A percentile compares a stretch with the other conserved stretches of the same genome.
Evolutionary conservation across 1,284 basidiomycete genomes (phyloP).

Genomic region (Ustilago bromivora): DNA sequence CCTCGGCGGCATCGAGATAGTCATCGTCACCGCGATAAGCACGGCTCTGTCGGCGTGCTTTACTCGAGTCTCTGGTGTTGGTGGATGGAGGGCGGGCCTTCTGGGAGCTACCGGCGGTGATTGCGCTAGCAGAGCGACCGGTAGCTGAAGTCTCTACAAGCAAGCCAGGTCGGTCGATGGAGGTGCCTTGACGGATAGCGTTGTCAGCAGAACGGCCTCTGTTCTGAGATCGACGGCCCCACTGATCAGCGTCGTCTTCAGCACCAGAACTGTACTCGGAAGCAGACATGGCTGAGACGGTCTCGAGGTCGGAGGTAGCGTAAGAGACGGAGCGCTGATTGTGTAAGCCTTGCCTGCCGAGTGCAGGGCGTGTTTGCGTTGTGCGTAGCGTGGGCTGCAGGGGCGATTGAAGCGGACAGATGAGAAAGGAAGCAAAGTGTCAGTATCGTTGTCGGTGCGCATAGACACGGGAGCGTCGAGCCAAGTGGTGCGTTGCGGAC

Average conservation of each 20-base stretch:
- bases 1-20: conserved; percentile 44
- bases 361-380: conserved; percentile 31
- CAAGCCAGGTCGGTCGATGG: conserved; percentile 30
- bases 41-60: conserved; percentile 38
- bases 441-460: background rate
- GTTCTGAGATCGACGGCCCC: conserved; percentile 20
- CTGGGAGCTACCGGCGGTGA: conserved; percentile 20
- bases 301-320: conserved; percentile 58
- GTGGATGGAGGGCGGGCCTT: conserved; percentile 38
- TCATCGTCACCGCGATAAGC: conserved; percentile 36
- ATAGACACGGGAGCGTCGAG: too few relatives aligned
- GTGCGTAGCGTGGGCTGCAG: conserved; percentile 18
- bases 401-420: background rate
- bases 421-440: background rate
- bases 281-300: conserved; percentile 51
- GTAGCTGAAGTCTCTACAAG: conserved; percentile 32
- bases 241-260: conserved; percentile 48
- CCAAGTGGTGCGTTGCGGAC: background rate
- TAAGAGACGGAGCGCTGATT: conserved; percentile 54
- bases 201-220: conserved; percentile 35
- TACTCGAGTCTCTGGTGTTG: conserved; percentile 38
- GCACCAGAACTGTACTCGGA: conserved; percentile 61
- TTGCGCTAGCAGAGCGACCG: conserved; percentile 28
- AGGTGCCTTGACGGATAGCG: conserved; percentile 34
- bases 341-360: conserved; percentile 40